Evolutionary conservation across 306 rosid species (phyloP), one percentile per base, ranked within the genome.

Genomic region (Malus orientalis): DNA sequence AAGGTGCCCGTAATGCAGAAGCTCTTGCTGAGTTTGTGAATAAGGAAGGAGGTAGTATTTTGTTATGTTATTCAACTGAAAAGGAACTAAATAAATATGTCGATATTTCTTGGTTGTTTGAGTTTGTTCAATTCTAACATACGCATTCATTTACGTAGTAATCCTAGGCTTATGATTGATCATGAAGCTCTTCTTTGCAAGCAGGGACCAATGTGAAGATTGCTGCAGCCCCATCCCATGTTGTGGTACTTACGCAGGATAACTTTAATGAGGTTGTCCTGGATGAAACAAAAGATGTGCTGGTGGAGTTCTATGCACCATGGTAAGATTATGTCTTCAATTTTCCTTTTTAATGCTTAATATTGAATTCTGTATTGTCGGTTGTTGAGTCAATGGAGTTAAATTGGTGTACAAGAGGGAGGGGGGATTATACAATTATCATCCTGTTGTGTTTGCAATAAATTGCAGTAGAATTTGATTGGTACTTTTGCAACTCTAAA

Each of bases 271-370:
- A 87, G 73, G 53, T 95, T 84, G 97, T 89, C 83, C 74, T 90
- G 84, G 93, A 95, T 75, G 80, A 79, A 81, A 90, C 86, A 74
- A 95, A 89, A 73, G 93, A 95, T 84, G 98, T 92, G 78, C 81
- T 95, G 60, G 92, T 95, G 73, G 97, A 95, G 87, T 95, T 92
- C 80, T 95, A 95, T 75, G 97, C 98, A 75, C 97, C 98, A 38
- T 92, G 97, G 98, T 95, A 84, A 83, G 85, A 57, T 57, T 62
- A 44, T 82, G 59, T 70, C 64, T 75, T 65, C 33, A 54, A 5
- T 70, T 54, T 55, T 60, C 38, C 76, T 32, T 36, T 64, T n/a
- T 42, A 4, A 44, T 67, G 11, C 27, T 42, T 70, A 33, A 4
- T 60, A 19, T 20, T 69, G 9, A 58, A 58, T 23, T 5, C 29